Evolutionary conservation across 768 basidiomycete species (phyloP).

Genomic region (Mycena olivaceomarginata): DNA sequence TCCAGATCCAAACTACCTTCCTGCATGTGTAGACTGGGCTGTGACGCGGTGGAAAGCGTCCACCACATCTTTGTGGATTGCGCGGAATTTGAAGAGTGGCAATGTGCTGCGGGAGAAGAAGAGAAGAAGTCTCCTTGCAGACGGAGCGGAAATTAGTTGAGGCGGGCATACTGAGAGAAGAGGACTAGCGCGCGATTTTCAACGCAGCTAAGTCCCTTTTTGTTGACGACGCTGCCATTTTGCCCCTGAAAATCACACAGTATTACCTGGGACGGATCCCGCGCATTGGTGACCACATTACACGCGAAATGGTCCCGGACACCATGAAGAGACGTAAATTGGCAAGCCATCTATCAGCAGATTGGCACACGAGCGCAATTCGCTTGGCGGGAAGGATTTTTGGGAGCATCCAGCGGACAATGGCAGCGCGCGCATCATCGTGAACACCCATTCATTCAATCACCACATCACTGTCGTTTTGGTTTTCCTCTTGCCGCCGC

Average conservation of each 20-base stretch:
- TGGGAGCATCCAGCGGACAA: neutral
- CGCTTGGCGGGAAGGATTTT: conserved; percentile 16
- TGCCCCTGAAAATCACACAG: conserved; percentile 23
- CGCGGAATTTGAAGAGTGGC: too few species aligned
- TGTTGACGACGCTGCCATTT: neutral
- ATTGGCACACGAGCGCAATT: conserved; percentile 27
- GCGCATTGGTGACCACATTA: neutral
- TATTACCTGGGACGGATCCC: conserved; percentile 20
- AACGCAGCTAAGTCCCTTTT: too few species aligned
- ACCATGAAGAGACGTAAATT: neutral
- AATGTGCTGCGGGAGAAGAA: too few species aligned
- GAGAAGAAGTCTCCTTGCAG: too few species aligned
- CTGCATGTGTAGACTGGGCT: too few species aligned
- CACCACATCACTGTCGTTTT: neutral
- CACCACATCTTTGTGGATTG: too few species aligned
- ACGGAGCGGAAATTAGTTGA: too few species aligned
- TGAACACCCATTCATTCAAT: neutral
- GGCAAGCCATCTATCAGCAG: neutral
- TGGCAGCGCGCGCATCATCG: neutral
- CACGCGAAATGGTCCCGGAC: neutral
- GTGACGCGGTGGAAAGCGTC: too few species aligned
- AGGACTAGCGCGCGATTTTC: too few species aligned
- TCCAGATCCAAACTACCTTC: too few species aligned
- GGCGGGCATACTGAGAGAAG: too few species aligned
- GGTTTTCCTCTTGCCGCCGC: neutral